These are phyloP conservation scores for Sanghuangporus sanghuang DNA, from an alignment of 1,284 basidiomycete species.

Conservation along the genomic window DNA sequence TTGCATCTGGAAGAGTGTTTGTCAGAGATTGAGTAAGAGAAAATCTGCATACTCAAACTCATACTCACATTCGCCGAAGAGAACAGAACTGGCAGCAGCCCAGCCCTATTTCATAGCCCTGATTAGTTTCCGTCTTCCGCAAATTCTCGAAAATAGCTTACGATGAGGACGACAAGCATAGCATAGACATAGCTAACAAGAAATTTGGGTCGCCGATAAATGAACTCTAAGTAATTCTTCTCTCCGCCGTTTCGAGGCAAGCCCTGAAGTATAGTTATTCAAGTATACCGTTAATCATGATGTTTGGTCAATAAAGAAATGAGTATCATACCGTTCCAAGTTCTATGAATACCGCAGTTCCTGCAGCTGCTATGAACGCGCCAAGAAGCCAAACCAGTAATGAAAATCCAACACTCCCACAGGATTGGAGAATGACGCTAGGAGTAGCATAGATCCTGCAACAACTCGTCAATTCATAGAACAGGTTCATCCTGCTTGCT, in stretches of 20 bases:
- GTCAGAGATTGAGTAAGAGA: background rate
- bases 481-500: background rate
- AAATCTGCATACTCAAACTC: background rate
- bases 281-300: background rate
- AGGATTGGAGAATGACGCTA: slow-evolving; percentile 57
- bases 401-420: slow-evolving; percentile 60
- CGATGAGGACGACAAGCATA: slow-evolving; percentile 55
- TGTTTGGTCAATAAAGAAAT: slow-evolving; percentile 1
- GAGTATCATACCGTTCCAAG: slow-evolving; percentile 54
- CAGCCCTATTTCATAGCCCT: slow-evolving; percentile 36
- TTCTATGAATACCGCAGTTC: slow-evolving; percentile 70
- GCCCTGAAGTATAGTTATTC: slow-evolving; percentile 36
- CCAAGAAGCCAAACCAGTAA: slow-evolving; percentile 70
- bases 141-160: slow-evolving; percentile 27
- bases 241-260: slow-evolving; percentile 73
- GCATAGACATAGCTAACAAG: slow-evolving; percentile 57
- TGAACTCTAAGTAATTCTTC: slow-evolving; percentile 72
- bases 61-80: slow-evolving; percentile 61
- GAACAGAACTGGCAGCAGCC: slow-evolving; percentile 50
- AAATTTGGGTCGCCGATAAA: slow-evolving; percentile 59
- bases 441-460: slow-evolving; percentile 73
- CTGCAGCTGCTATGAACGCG: slow-evolving; percentile 53
- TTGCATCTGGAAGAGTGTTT: slow-evolving; percentile 36
- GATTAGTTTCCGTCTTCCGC: slow-evolving; percentile 21
- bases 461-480: background rate